Conservation (phyloP, 257 asterid species). For the Pogostemon cablin region DNA sequence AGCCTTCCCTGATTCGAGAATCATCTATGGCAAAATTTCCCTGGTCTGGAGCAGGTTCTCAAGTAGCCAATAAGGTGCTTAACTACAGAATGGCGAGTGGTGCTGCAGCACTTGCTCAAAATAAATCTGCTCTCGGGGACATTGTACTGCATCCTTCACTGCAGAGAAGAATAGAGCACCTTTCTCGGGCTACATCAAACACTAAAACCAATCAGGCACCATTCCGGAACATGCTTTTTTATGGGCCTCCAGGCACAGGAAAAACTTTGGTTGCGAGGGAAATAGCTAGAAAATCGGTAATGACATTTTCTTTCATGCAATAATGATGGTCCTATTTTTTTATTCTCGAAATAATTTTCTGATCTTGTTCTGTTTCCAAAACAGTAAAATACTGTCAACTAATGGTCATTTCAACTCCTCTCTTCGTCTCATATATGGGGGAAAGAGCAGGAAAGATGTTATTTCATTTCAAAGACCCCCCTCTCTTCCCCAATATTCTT, state of each 20-base stretch:
- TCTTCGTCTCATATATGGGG: not conserved
- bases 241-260: conserved; percentile 99
- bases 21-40: conserved; percentile 91
- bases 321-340: not conserved
- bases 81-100: conserved; percentile 55
- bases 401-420: not conserved
- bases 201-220: conserved; percentile 96
- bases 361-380: not conserved
- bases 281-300: conserved; percentile 96
- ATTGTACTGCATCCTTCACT: conserved; percentile 84
- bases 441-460: conserved; percentile 7
- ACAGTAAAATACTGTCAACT: conserved; percentile 24
- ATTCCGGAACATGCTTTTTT: conserved; percentile 94
- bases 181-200: conserved; percentile 95
- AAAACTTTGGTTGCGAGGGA: conserved; percentile 99
- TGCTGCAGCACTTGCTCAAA: conserved; percentile 46
- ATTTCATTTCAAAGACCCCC: conserved; percentile 1
- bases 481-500: no score
- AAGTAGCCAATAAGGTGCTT: conserved; percentile 53
- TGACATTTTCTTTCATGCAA: conserved; percentile 10
- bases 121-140: conserved; percentile 66
- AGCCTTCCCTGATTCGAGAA: conserved; percentile 97
- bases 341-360: conserved; percentile 5
- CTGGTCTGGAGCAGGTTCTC: conserved; percentile 79
- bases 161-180: conserved; percentile 87